Base-by-base conservation (phyloP, 2,329 filamentous ascomycete genomes). In the Epichloe gansuensis region DNA sequence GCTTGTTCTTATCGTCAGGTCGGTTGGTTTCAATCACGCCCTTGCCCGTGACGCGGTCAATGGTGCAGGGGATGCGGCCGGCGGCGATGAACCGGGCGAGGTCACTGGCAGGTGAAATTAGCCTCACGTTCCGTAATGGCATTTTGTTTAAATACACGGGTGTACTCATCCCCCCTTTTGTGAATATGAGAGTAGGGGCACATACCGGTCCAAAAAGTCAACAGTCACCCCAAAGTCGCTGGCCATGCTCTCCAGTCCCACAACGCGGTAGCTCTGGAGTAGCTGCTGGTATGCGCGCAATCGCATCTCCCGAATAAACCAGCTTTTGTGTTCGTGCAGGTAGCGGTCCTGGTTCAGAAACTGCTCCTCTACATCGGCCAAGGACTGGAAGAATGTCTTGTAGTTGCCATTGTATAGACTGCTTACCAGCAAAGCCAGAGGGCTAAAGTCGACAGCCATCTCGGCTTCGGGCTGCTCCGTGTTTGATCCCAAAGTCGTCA, bases 1-100 rank as follows among this genome's bases (percentile, higher is more conserved):
- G 93, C 79, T 95, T 96, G 78, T 97, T 97, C 83, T 98, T 98
- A 74, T 95, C 90, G 67, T 97, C 93, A 8, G 91, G 90, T 51
- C 93, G 81, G 74, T 96, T 96, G 44, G 93, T 98, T 78, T 97
- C 93, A 63, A 98, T 97, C 60, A 97, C 87, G 50, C 91, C 91
- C 68, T 94, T 93, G 59, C 91, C 93, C 54, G 90, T 88, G 58
- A 98, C 93, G 51, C 93, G 87, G 71, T 98, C 93, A 61, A 98
- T 97, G 25, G 90, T 97, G 77, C 93, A 97, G 50, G 90, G 84
- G 64, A 98, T 91, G 61, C 91, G 85, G 66, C 91, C 89, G 57
- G 84, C 89, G 15, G 93, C 93, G 64, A 98, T 97, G 72, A 98
- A 98, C 64, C 89, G 93, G 65, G 91, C 90, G 53, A 98, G 82